Conservation (phyloP, 129 eudicot genomes). For the Glebionis coronaria region DNA sequence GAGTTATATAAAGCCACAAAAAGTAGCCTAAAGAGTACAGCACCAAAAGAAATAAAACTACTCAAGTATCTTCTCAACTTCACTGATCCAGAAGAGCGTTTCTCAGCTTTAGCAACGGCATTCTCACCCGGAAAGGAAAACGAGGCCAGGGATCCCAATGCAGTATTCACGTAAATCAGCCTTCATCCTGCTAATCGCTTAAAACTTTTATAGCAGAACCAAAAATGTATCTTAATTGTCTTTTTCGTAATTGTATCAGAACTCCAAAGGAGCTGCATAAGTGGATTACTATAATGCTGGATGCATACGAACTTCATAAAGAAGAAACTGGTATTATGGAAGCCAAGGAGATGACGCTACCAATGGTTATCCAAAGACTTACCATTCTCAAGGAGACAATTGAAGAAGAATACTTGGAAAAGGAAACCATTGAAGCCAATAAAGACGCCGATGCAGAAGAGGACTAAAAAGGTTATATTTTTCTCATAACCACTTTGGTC, state of each 20-base stretch:
- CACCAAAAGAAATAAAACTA: constrained; percentile 87
- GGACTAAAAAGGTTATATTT: constrained; percentile 28
- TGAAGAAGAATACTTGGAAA: constrained; percentile 86
- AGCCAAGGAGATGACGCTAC: constrained; percentile 72
- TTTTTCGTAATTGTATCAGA: constrained; percentile 33
- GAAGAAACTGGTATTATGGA: constrained; percentile 85
- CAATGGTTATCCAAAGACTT: constrained; percentile 87
- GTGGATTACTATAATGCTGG: constrained; percentile 88
- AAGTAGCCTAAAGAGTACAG: constrained; percentile 75
- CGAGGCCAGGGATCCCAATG: constrained; percentile 61
- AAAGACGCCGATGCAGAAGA: constrained; percentile 19
- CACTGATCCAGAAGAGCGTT: constrained; percentile 93
- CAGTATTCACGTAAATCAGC: constrained; percentile 73
- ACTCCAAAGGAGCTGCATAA: constrained; percentile 95
- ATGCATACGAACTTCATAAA: constrained; percentile 73
- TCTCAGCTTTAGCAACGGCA: constrained; percentile 81
- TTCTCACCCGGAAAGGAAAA: constrained; percentile 83
- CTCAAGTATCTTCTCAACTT: constrained; percentile 87
- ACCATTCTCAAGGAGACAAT: constrained; percentile 82
- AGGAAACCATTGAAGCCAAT: constrained; percentile 26
- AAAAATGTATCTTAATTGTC: not conserved
- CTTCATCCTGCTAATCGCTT: not conserved
- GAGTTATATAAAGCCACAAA: constrained; percentile 82
- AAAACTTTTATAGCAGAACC: not conserved
- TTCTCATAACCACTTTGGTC: not conserved